A percentile compares a stretch with the other conserved stretches of the same genome.
phyloP scores from a whole-genome alignment of 164 flowering plant species.

The Paratinospora sagittata region DNA sequence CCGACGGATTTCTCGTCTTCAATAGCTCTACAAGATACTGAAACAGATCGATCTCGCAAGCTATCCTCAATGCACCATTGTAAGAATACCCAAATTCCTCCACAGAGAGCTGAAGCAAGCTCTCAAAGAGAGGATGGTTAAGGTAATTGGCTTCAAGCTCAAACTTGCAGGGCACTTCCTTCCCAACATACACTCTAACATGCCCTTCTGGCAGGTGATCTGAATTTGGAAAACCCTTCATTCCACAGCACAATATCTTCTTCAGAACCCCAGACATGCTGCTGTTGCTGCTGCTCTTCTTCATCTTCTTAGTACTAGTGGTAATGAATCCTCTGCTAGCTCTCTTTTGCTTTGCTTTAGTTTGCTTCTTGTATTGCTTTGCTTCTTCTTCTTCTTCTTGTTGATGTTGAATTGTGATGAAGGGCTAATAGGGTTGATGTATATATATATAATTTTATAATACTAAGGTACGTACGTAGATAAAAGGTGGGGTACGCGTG shows the following conservation, averaged over 20 bases:
- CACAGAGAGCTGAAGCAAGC: conserved; percentile 25
- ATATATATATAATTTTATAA: background rate
- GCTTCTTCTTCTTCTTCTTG: background rate
- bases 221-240: conserved; percentile 17
- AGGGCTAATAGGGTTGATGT: background rate
- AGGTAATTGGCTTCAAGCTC: conserved; percentile 33
- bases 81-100: conserved; percentile 38
- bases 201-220: conserved; percentile 23
- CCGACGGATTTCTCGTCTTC: conserved; percentile 24
- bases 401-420: background rate
- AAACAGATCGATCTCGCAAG: conserved; percentile 31
- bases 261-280: conserved; percentile 18
- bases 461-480: background rate
- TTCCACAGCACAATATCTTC: conserved; percentile 28
- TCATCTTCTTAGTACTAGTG: too few relatives aligned
- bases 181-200: conserved; percentile 30
- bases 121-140: conserved; percentile 33
- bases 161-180: conserved; percentile 24
- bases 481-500: background rate
- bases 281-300: background rate
- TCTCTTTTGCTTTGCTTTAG: too few relatives aligned
- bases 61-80: conserved; percentile 33
- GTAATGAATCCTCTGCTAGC: too few relatives aligned
- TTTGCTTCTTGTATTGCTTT: background rate
- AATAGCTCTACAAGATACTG: conserved; percentile 27